phyloP scores from a whole-genome alignment of 1,284 basidiomycete genomes.

The Austroboletus novae-zelandiae region DNA sequence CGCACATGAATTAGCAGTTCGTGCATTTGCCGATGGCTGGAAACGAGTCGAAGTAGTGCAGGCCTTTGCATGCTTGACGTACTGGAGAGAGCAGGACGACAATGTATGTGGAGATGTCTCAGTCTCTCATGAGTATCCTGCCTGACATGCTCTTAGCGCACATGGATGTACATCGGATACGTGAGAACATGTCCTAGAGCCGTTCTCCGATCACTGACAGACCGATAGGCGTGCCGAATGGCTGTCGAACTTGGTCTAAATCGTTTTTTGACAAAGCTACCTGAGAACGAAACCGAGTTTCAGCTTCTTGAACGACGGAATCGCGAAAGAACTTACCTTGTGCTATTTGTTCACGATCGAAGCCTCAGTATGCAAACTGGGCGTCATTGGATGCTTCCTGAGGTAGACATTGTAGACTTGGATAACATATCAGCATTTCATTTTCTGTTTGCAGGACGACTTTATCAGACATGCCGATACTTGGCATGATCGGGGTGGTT shows the following conservation, averaged over 20 bases:
- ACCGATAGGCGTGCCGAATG: constrained; percentile 73
- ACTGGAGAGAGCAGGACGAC: constrained; percentile 85
- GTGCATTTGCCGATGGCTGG: constrained; percentile 72
- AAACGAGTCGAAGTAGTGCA: constrained; percentile 81
- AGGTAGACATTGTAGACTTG: constrained; percentile 35
- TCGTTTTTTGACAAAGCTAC: constrained; percentile 54
- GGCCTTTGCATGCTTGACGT: constrained; percentile 79
- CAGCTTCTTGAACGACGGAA: constrained; percentile 74
- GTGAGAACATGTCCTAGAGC: constrained; percentile 39
- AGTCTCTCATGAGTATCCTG: constrained; percentile 11
- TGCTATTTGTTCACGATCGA: constrained; percentile 79
- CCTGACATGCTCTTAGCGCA: constrained; percentile 48
- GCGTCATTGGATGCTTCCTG: constrained; percentile 80
- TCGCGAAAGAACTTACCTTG: constrained; percentile 77
- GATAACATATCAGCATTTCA: constrained; percentile 5
- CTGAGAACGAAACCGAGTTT: constrained; percentile 56
- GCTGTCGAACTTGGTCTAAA: constrained; percentile 78
- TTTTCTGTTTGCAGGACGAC: constrained; percentile 45
- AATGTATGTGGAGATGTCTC: constrained; percentile 45
- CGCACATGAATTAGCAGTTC: constrained; percentile 68
- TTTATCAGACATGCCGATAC: constrained; percentile 60
- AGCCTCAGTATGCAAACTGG: constrained; percentile 82
- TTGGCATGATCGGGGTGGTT: constrained; percentile 66
- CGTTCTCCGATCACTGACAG: constrained; percentile 8
- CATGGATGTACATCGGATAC: constrained; percentile 83